Base-by-base conservation (phyloP, 2,329 filamentous ascomycete genomes). In the Torrubiella hemipterigena region DNA sequence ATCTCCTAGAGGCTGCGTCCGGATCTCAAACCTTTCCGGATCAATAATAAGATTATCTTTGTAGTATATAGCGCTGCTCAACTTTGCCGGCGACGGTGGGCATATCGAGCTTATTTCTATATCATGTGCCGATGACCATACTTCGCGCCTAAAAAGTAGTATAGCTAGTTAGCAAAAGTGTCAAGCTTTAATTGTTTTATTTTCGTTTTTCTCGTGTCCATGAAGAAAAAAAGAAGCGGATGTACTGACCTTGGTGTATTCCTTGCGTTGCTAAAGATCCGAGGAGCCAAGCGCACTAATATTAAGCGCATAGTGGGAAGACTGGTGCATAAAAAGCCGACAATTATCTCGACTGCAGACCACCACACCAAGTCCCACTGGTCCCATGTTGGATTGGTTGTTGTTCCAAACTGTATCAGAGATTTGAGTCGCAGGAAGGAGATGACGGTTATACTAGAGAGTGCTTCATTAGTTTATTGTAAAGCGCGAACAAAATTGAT, bases 271-370 rank as follows among this genome's bases (percentile, higher is more conserved):
- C 23, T 31, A 25, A 37, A 37, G 6, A 31, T 15, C 9, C 14
- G 23, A 4, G 34, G 34, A 12, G 24, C 22, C 12, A 37, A 5
- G 3, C 34, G 27, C 10, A 33, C 20, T 6, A 53, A 36, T 5
- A 53, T 37, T 25, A 48, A 39, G 14, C 47, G 45, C 16, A 53
- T 26, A 3, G 50, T 39, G 1, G 52, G 51, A 38, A 54, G 38
- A 31, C 46, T 52, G 16, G 48, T 51, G 37, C 51, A 52, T 17
- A 54, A 49, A 29, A 54, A 47, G 29, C 48, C 50, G 23, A 49
- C 39, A 37, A 49, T 45, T 31, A 53, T 45, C 38, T 55, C 52
- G 26, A 55, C 36, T 3, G 43, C 43, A 5, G 50, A 52, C 50
- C 49, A 55, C 20, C 38, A 39, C 2, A 42, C 40, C 6, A 48